Evolutionary conservation across 257 asterid species (phyloP).

Genomic region (Salvia rosmarinus): DNA sequence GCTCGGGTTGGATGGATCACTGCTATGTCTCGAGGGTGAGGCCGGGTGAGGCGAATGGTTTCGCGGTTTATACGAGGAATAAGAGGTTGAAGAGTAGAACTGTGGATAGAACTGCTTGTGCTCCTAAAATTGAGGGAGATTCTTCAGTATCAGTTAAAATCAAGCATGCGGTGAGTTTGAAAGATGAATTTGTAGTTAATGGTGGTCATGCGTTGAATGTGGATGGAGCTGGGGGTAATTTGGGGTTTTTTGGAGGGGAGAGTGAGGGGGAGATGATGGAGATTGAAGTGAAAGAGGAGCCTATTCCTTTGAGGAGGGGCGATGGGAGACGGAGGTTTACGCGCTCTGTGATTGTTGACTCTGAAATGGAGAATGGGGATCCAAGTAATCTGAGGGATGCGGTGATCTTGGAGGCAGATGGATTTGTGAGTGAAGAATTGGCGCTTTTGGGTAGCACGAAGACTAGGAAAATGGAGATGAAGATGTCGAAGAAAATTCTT

Average conservation of each 20-base stretch:
- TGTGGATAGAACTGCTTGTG: constrained; percentile 36
- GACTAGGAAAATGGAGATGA: constrained; percentile 64
- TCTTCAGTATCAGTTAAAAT: constrained; percentile 32
- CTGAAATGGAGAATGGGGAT: constrained; percentile 43
- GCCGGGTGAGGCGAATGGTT: constrained; percentile 60
- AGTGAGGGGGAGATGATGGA: constrained; percentile 58
- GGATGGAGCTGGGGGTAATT: constrained; percentile 36
- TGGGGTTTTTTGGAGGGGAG: constrained; percentile 33
- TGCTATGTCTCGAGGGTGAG: constrained; percentile 46
- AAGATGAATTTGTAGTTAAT: constrained; percentile 30
- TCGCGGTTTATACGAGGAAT: constrained; percentile 69
- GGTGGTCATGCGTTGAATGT: constrained; percentile 35
- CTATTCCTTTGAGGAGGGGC: constrained; percentile 21
- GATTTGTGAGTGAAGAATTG: constrained; percentile 37
- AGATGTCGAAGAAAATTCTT: constrained; percentile 66
- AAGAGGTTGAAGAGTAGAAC: constrained; percentile 57
- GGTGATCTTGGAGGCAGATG: constrained; percentile 54
- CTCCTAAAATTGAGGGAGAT: constrained; percentile 34
- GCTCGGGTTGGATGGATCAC: constrained; percentile 43
- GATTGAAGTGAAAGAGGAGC: constrained; percentile 63
- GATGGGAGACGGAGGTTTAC: constrained; percentile 52
- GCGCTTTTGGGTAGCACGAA: constrained; percentile 39
- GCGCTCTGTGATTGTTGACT: constrained; percentile 55
- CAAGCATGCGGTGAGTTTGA: constrained; percentile 35
- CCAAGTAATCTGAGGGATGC: constrained; percentile 49